A percentile compares a stretch with the other conserved stretches of the same genome.
These are phyloP conservation scores for Clonostachys solani DNA, from an alignment of 2,329 filamentous ascomycete genomes.

Conservation along the genomic window DNA sequence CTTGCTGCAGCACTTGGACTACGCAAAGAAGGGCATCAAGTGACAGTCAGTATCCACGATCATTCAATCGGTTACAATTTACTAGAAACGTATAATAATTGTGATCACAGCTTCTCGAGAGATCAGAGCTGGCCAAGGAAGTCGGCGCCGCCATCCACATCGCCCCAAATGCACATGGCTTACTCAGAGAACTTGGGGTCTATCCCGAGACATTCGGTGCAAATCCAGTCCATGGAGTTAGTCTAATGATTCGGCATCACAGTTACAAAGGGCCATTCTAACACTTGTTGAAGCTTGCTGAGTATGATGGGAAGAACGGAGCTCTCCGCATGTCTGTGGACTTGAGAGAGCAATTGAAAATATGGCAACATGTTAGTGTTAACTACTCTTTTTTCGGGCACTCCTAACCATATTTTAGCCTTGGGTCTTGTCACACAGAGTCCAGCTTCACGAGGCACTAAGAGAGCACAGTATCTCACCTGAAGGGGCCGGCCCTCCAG, in stretches of 20 bases:
- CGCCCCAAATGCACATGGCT: constrained; percentile 55
- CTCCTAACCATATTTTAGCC: constrained; percentile 8
- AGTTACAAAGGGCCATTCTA: background rate
- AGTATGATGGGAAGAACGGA: constrained; percentile 27
- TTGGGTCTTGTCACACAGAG: constrained; percentile 47
- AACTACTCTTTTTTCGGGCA: background rate
- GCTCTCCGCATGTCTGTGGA: constrained; percentile 26
- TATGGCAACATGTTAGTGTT: constrained; percentile 36
- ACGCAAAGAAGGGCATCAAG: constrained; percentile 39
- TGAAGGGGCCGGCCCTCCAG: constrained; percentile 26
- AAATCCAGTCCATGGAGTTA: constrained; percentile 22
- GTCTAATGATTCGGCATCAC: constrained; percentile 3
- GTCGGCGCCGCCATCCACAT: constrained; percentile 59
- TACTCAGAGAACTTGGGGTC: constrained; percentile 38
- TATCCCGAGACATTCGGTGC: constrained; percentile 29
- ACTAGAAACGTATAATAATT: constrained; percentile 15
- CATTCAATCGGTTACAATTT: background rate
- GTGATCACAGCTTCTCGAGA: constrained; percentile 41
- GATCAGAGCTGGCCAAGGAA: constrained; percentile 51
- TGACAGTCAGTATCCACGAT: constrained; percentile 25
- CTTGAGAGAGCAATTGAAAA: constrained; percentile 23
- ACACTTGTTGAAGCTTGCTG: constrained; percentile 15
- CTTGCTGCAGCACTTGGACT: constrained; percentile 42
- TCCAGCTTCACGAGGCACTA: constrained; percentile 43
- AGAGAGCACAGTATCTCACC: constrained; percentile 33